Evolutionary conservation across 306 rosid genomes (phyloP), one percentile per base, ranked within the genome.

Genomic region (Prunus salicina): DNA sequence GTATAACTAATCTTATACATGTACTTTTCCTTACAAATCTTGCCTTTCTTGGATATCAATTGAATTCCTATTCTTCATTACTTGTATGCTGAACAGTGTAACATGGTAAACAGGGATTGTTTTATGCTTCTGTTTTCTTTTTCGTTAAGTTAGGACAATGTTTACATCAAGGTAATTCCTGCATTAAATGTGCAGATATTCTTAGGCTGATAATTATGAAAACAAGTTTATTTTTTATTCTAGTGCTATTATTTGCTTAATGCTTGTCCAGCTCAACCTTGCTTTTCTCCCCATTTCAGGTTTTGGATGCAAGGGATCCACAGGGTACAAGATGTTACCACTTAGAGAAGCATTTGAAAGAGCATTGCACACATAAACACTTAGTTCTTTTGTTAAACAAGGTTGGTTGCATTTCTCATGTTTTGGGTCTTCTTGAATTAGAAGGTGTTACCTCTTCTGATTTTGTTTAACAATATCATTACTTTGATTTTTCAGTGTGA

Each of bases 321-420:
- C 93, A 87, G 73, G 99, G 99, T 22, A 95, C 99, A 13, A 82
- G 99, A 67, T 95, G 99, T 75, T 85, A 86, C 89, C 97, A 95
- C 87, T 81, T 95, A 82, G 99, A 95, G 89, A 92, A 74, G 86
- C 97, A 95, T 86, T 80, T 92, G 90, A 95, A 92, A 85, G 93
- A 92, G 92, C 89, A 89, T 78, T 88, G 92, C 93, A 90, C 77
- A 72, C 91, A 95, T 81, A 95, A 95, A 67, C 96, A 92, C 85
- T 82, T 95, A 91, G 85, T 95, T 82, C 87, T 95, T 79, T 80
- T 95, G 89, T 72, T 92, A 73, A 95, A 92, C 84, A 95, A 95
- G 97, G 97, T 92, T 72, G 60, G 67, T 67, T 49, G 20, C 34
- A 24, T 69, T 60, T 75, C 64, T 56, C 2, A 28, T 5, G 14